Base-by-base conservation (phyloP, 2,329 filamentous ascomycete species). In the Penicillium sp. region DNA sequence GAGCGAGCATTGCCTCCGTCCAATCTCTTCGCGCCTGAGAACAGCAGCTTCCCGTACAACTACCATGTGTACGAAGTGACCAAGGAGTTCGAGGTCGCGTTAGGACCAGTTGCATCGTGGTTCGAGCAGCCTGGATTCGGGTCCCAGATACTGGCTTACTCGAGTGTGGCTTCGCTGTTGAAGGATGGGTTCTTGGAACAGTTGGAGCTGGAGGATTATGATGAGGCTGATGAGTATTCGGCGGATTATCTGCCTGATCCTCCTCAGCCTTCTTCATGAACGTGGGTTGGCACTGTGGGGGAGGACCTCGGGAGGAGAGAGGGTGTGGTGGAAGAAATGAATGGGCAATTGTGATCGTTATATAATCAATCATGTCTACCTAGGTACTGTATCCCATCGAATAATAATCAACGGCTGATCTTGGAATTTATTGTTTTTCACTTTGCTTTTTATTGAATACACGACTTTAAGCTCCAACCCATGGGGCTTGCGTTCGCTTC, bases 81-180 rank as follows among this genome's bases (percentile, higher is more conserved):
- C 5, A 71, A 69, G 57, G 59, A 68, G 1, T 69, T 82, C 3
- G 61, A 63, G 3, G 77, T 79, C 0, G 51, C 71, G 0, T 65
- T 75, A 8, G 80, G 79, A 0, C 78, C 79, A 0, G 79, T 81
- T 55, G 73, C 75, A 2, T 71, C 75, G 8, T 81, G 75, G 77
- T 82, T 81, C 54, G 77, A 77, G 8, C 79, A 82, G 67, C 77
- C 77, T 0, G 80, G 80, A 0, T 69, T 79, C 36, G 79, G 79
- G 34, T 62, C 77, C 41, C 70, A 76, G 46, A 72, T 67, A 45
- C 54, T 65, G 41, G 54, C 60, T 4, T 67, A 59, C 9, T 54
- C 50, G 3, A 70, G 58, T 40, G 68, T 78, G 3, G 45, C 61
- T 29, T 54, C 54, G 3, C 57, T 79, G 52, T 45, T 77, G n/a